phyloP scores from a whole-genome alignment of 2,329 filamentous ascomycete genomes.

The Alternaria dauci region DNA sequence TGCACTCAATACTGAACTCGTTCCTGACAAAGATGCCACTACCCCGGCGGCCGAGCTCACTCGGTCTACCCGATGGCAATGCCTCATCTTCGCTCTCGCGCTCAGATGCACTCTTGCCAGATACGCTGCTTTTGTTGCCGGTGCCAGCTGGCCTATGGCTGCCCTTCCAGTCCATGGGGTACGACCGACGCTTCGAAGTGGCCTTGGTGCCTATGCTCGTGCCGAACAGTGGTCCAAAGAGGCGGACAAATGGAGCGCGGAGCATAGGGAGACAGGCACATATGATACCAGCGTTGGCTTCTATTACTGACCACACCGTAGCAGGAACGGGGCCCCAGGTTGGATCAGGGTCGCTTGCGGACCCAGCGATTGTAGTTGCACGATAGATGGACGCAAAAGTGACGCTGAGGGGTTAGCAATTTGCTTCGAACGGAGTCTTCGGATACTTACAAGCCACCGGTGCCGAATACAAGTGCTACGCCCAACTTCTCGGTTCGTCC shows the following conservation, averaged over 20 bases:
- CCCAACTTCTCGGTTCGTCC: conserved; percentile 31
- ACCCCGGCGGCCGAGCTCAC: conserved; percentile 14
- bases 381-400: conserved; percentile 38
- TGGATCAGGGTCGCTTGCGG: conserved; percentile 32
- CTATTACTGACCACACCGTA: conserved; percentile 36
- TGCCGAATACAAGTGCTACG: conserved; percentile 33
- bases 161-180: conserved; percentile 24
- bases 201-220: conserved; percentile 7
- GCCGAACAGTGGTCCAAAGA: conserved; percentile 33
- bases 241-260: conserved; percentile 30
- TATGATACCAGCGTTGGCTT: conserved; percentile 37
- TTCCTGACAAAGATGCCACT: conserved; percentile 32
- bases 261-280: conserved; percentile 36
- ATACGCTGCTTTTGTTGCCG: conserved; percentile 16
- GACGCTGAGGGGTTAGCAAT: conserved; percentile 25
- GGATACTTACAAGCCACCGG: conserved; percentile 30
- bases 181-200: conserved; percentile 21
- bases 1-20: conserved; percentile 29
- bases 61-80: neutral
- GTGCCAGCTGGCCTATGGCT: conserved; percentile 10
- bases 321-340: conserved; percentile 36
- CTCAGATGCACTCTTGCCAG: conserved; percentile 17
- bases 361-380: conserved; percentile 35
- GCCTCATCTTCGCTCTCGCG: conserved; percentile 29
- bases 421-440: neutral